Evolutionary conservation across 2,329 filamentous ascomycete species (phyloP).

Genomic region (Colletotrichum caudatum): DNA sequence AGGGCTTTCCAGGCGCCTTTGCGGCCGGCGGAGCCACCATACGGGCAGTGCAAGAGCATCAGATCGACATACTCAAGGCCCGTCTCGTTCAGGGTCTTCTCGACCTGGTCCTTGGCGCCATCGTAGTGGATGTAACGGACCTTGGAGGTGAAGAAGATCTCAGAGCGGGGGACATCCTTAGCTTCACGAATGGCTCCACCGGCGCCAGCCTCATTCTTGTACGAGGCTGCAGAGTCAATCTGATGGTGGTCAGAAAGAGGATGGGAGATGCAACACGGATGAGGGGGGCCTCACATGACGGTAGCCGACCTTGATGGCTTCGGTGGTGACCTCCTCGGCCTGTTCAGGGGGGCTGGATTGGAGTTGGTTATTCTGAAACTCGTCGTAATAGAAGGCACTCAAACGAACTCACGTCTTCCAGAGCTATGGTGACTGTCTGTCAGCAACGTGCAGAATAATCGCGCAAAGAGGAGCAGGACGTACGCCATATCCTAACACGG

Average conservation of each 20-base stretch:
- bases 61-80: slow-evolving; percentile 76
- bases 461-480: slow-evolving; percentile 44
- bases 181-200: slow-evolving; percentile 58
- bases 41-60: slow-evolving; percentile 72
- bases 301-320: slow-evolving; percentile 65
- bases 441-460: slow-evolving; percentile 34
- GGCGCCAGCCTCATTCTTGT: slow-evolving; percentile 63
- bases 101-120: slow-evolving; percentile 71
- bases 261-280: background rate
- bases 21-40: slow-evolving; percentile 66
- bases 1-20: slow-evolving; percentile 73
- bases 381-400: background rate
- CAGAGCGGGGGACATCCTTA: slow-evolving; percentile 57
- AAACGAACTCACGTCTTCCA: slow-evolving; percentile 61
- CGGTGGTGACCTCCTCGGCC: slow-evolving; percentile 54
- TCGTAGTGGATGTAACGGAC: slow-evolving; percentile 67
- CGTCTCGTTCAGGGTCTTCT: slow-evolving; percentile 71
- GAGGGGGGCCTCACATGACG: slow-evolving; percentile 58
- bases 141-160: slow-evolving; percentile 70
- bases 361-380: background rate
- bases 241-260: slow-evolving; percentile 43
- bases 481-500: slow-evolving; percentile 66
- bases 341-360: slow-evolving; percentile 50
- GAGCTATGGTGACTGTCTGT: slow-evolving; percentile 53
- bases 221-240: slow-evolving; percentile 66